Percentiles rank a stretch among this genome's conserved stretches.
These are phyloP conservation scores for Scheffersomyces cryptocercus DNA, from an alignment of 1,139 yeast genomes.

Conservation along the genomic window DNA sequence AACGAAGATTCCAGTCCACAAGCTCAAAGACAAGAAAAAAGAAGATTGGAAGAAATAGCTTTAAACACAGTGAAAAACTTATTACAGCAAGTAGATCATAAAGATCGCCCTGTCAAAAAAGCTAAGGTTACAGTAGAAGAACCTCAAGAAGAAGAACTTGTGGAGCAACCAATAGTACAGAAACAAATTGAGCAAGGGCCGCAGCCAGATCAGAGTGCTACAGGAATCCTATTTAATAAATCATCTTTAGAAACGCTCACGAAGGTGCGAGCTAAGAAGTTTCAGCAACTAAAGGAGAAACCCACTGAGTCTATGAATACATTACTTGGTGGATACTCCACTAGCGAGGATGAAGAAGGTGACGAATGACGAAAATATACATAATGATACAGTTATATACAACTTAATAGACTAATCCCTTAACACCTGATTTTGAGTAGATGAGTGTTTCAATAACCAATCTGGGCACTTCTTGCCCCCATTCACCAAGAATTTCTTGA, in stretches of 20 bases:
- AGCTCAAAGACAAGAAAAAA: constrained; percentile 55
- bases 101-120: constrained; percentile 3
- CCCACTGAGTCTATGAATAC: constrained; percentile 4
- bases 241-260: constrained; percentile 7
- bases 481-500: constrained; percentile 51
- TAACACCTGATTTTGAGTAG: constrained; percentile 16
- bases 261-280: background rate
- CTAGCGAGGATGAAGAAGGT: constrained; percentile 13
- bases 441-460: constrained; percentile 45
- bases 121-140: constrained; percentile 6
- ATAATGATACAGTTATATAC: background rate
- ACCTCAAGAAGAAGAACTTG: constrained; percentile 4
- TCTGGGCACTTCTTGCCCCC: constrained; percentile 53
- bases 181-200: constrained; percentile 1
- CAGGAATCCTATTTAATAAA: constrained; percentile 4
- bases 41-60: constrained; percentile 37
- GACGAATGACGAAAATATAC: background rate
- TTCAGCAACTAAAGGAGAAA: background rate
- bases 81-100: constrained; percentile 14
- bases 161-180: background rate
- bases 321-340: constrained; percentile 15
- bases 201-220: background rate
- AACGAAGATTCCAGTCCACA: constrained; percentile 81
- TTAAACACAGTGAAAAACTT: constrained; percentile 33
- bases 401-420: constrained; percentile 11